Evolutionary conservation across 352 stramenopile species (phyloP).

Genomic region (Ophiocytium majus): DNA sequence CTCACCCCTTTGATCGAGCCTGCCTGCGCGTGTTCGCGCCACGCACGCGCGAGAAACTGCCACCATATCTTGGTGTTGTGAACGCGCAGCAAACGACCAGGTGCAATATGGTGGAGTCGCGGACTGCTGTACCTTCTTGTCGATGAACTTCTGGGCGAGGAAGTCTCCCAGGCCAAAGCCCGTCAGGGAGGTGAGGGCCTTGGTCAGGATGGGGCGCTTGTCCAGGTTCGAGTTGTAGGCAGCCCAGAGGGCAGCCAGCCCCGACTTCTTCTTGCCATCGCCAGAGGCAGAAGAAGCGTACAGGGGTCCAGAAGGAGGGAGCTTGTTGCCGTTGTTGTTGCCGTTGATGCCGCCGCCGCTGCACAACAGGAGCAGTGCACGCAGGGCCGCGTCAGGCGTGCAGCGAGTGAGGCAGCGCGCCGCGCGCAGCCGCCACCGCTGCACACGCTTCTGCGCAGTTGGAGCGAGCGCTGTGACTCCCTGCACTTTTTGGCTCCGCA

Average conservation of each 20-base stretch:
- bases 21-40: too few relatives aligned
- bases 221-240: slow-evolving; percentile 73
- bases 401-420: background rate
- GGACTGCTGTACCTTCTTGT: slow-evolving; percentile 53
- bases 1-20: too few relatives aligned
- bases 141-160: slow-evolving; percentile 67
- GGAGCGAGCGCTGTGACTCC: background rate
- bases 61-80: too few relatives aligned
- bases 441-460: background rate
- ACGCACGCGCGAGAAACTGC: too few relatives aligned
- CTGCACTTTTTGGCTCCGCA: background rate
- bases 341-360: slow-evolving; percentile 23
- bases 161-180: slow-evolving; percentile 74
- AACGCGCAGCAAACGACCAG: too few relatives aligned
- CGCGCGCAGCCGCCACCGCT: background rate
- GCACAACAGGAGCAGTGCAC: background rate
- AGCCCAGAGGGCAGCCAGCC: slow-evolving; percentile 53
- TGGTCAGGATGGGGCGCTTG: slow-evolving; percentile 72
- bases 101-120: too few relatives aligned
- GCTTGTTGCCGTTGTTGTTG: slow-evolving; percentile 35
- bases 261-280: slow-evolving; percentile 36
- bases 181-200: slow-evolving; percentile 73
- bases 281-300: slow-evolving; percentile 31
- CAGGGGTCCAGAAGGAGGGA: slow-evolving; percentile 37
- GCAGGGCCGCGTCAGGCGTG: background rate